Evolutionary conservation across 495 filamentous ascomycete genomes (phyloP), one percentile per base, ranked within the genome.

Genomic region (Trichoderma reesei): DNA sequence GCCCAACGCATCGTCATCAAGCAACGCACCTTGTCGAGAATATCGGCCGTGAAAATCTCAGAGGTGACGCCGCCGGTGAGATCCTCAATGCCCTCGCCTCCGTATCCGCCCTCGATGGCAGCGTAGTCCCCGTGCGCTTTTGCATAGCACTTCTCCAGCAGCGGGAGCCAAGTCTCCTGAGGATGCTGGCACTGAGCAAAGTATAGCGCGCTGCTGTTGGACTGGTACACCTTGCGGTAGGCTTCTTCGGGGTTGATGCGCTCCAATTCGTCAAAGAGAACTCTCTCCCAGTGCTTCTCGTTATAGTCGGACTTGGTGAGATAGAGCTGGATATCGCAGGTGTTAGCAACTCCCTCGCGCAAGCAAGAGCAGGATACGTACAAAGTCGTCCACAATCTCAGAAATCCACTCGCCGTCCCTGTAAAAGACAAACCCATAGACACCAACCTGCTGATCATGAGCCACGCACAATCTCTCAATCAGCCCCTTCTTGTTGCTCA

Each of bases 91-190:
- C 87, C 93, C 71, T 98, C 93, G 16, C 90, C 90, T 20, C 88
- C 88, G 71, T 86, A 92, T 1, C 92, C 92, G 20, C 91, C 91
- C 65, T 93, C 88, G 59, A 96, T 91, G 1, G 91, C 81, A 11
- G 83, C 80, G 69, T 88, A 96, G 71, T 94, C 90, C 3, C 91
- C 91, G 68, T 98, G 93, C 11, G 91, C 92, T 73, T 98, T 98
- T 56, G 93, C 93, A 74, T 94, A 98, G 0, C 93, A 93, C 74
- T 98, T 98, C 70, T 98, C 93, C 3, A 98, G 82, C 59, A 98
- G 75, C 1, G 93, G 93, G 34, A 98, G 78, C 93, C 93, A 98
- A 0, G 91, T 98, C 76, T 98, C 93, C 70, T 95, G 92, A 33
- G 85, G 80, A 69, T 92, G 85, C 67, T 85, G 83, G 73, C 92